A percentile compares a stretch with the other conserved stretches of the same genome.
phyloP scores from a whole-genome alignment of 768 basidiomycete genomes.

The Leccinum uliginosum region DNA sequence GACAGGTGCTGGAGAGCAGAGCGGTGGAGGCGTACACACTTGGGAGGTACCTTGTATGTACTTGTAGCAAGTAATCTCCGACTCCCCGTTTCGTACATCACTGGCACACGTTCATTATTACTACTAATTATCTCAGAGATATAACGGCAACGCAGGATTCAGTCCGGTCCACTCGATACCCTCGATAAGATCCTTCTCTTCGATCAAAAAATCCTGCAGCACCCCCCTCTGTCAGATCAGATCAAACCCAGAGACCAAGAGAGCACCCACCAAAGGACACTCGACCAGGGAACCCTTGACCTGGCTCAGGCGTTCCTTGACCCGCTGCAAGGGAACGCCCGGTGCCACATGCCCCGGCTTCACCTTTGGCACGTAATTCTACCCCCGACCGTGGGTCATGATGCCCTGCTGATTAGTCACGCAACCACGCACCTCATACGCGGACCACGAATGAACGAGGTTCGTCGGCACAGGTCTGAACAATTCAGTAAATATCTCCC shows the following conservation, averaged over 20 bases:
- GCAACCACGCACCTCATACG: constrained; percentile 60
- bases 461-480: constrained; percentile 88
- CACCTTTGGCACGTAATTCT: constrained; percentile 73
- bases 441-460: constrained; percentile 70
- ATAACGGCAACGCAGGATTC: constrained; percentile 77
- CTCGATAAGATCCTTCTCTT: constrained; percentile 65
- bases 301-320: constrained; percentile 71
- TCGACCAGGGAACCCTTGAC: constrained; percentile 75
- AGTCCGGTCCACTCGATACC: constrained; percentile 70
- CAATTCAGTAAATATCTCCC: constrained; percentile 80
- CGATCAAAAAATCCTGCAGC: constrained; percentile 76
- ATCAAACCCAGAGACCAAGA: neutral
- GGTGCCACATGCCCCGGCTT: constrained; percentile 80
- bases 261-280: constrained; percentile 57
- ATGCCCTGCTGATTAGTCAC: neutral
- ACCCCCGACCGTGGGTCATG: constrained; percentile 6
- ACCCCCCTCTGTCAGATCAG: constrained; percentile 7
- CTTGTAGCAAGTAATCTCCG: constrained; percentile 19
- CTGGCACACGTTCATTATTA: neutral
- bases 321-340: constrained; percentile 56
- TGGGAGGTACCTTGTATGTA: too few species aligned
- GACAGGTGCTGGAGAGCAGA: neutral
- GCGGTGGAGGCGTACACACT: constrained; percentile 5
- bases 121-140: constrained; percentile 43
- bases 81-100: neutral